Base-by-base conservation (phyloP, 1,284 basidiomycete genomes). In the Cystobasidiaceae sp. region DNA sequence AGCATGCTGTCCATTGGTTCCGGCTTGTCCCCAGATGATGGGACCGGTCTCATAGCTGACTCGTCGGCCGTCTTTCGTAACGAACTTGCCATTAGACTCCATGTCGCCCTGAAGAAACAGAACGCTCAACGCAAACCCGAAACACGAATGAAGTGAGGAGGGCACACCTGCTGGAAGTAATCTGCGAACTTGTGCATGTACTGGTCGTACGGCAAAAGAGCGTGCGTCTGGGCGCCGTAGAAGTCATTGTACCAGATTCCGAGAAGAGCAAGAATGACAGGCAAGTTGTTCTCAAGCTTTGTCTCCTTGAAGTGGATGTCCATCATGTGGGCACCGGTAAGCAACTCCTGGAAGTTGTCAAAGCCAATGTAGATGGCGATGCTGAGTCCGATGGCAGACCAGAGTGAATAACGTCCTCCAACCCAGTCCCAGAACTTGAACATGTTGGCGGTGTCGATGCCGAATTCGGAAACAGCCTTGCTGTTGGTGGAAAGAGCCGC, bases 401-500 rank as follows among this genome's bases (percentile, higher is more conserved):
- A 98, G 73, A 98, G 83, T 72, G 89, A 93, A 84, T 98, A 98
- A 70, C 94, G 86, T 44, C 96, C 94, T 70, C 94, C 94, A 70
- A 98, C 94, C 96, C 96, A 98, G 80, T 98, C 96, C 94, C 94
- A 98, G 85, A 98, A 98, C 77, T 89, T 86, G 86, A 98, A 98
- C 93, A 98, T 98, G 82, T 97, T 97, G 73, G 85, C 82, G 72
- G 87, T 80, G 67, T 87, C 82, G 74, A 98, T 98, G 61, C 94
- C 96, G 74, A 98, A 98, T n/a, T 82, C 85, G 32, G 91, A 91
- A 63, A 97, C 96, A 5, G 89, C 92, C 76, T 88, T 85, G 66
- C 90, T 91, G 80, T 98, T 98, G 70, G 96, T 98, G 74, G 89
- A 92, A 66, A 98, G 86, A 8, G 96, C 94, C 48, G 97, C 93